phyloP scores from a whole-genome alignment of 148 eudicot genomes.

The Spergularia bocconei region DNA sequence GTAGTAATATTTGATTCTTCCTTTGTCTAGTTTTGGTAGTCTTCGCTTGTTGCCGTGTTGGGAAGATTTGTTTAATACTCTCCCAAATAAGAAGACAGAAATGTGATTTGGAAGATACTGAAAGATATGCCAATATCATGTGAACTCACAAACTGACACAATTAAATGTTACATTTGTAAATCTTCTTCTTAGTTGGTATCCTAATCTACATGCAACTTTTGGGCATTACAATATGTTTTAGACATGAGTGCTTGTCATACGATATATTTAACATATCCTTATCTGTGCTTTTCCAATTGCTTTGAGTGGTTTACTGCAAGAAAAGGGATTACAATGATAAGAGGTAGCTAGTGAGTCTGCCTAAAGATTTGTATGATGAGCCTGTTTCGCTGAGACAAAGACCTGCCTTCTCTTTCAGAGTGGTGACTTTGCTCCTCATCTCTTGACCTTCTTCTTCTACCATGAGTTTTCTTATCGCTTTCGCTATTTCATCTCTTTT shows the following conservation, averaged over 20 bases:
- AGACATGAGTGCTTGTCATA: no score
- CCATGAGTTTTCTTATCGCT: conserved; percentile 40
- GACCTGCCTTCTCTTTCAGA: conserved; percentile 37
- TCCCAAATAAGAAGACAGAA: no score
- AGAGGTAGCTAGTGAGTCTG: conserved; percentile 27
- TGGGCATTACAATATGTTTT: background rate
- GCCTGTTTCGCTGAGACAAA: conserved; percentile 30
- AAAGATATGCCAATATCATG: background rate
- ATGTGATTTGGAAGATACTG: no score
- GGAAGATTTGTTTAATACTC: no score
- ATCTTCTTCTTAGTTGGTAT: background rate
- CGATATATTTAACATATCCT: no score
- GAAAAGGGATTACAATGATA: background rate
- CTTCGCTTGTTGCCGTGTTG: background rate
- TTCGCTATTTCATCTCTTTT: conserved; percentile 34
- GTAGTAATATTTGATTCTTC: background rate
- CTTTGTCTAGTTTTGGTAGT: background rate
- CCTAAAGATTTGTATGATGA: conserved; percentile 41
- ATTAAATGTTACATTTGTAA: no score
- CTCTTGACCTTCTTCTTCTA: conserved; percentile 42
- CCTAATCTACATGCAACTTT: background rate
- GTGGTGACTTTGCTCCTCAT: conserved; percentile 30
- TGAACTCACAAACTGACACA: background rate
- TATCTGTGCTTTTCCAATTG: no score
- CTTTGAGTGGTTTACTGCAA: no score